Evolutionary conservation across 2,329 filamentous ascomycete genomes (phyloP).

Genomic region (Sporothrix sp.): DNA sequence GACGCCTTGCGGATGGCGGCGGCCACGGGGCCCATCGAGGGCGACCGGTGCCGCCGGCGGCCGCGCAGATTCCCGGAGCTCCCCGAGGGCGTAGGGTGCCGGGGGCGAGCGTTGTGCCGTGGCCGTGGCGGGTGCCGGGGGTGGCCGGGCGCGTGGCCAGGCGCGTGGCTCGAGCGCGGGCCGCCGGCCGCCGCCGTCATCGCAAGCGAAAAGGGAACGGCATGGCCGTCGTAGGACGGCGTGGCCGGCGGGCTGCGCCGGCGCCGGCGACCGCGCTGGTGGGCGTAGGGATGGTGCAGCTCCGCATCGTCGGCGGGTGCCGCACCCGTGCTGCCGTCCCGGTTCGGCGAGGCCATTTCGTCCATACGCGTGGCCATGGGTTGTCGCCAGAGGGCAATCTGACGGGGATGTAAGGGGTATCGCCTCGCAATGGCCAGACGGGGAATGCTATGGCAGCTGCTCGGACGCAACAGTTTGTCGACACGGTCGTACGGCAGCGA

Average conservation of each 20-base stretch:
- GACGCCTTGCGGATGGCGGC: conserved; percentile 5
- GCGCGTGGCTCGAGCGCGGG: no score
- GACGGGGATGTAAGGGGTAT: no score
- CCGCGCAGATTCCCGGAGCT: conserved; percentile 33
- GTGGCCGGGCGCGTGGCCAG: neutral
- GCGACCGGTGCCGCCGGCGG: conserved; percentile 31
- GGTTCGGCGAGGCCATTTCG: no score
- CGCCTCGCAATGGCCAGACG: no score
- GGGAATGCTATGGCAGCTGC: no score
- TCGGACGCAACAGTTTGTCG: no score
- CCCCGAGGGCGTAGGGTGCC: conserved; percentile 22
- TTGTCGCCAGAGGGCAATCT: no score
- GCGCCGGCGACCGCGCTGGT: conserved; percentile 10
- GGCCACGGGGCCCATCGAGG: conserved; percentile 16
- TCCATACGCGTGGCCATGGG: no score
- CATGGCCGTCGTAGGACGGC: neutral
- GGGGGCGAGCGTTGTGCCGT: neutral
- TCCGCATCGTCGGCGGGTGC: neutral
- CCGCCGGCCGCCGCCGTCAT: neutral
- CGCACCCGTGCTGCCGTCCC: no score
- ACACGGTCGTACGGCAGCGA: no score
- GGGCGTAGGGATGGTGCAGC: neutral
- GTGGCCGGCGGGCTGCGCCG: conserved; percentile 11
- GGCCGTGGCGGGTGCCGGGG: neutral
- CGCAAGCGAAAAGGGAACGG: neutral